phyloP scores from a whole-genome alignment of 768 basidiomycete genomes.

The Grammothele lineata region DNA sequence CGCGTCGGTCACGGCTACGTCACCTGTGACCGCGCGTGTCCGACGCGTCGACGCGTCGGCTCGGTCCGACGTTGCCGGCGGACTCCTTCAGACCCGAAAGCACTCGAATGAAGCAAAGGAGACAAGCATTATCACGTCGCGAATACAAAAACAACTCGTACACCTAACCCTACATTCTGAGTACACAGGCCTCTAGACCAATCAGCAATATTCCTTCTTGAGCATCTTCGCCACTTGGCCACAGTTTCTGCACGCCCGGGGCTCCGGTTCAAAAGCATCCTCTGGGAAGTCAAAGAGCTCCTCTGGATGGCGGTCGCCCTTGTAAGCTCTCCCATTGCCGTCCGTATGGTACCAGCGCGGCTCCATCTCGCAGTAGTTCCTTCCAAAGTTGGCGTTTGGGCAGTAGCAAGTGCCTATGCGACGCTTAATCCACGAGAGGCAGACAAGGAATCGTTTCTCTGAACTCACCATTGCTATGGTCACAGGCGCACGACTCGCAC shows the following conservation, averaged over 20 bases:
- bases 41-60: slow-evolving; percentile 2
- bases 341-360: slow-evolving; percentile 30
- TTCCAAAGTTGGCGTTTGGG: slow-evolving; percentile 30
- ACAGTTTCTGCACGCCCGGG: slow-evolving; percentile 30
- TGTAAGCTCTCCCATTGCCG: slow-evolving; percentile 23
- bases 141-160: too few species aligned
- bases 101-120: too few species aligned
- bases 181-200: too few species aligned
- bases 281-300: slow-evolving; percentile 7
- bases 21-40: slow-evolving; percentile 7
- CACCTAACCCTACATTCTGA: too few species aligned
- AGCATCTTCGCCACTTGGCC: slow-evolving; percentile 19
- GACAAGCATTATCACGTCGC: too few species aligned
- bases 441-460: too few species aligned
- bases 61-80: slow-evolving; percentile 1
- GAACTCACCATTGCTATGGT: slow-evolving; percentile 25
- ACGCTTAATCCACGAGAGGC: not conserved
- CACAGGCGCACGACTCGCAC: slow-evolving; percentile 31
- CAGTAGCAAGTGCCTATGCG: slow-evolving; percentile 34
- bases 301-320: slow-evolving; percentile 33
- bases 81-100: not conserved
- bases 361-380: slow-evolving; percentile 27
- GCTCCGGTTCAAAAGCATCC: slow-evolving; percentile 26
- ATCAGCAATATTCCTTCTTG: slow-evolving; percentile 9
- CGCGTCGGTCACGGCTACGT: not conserved